These are phyloP conservation scores for Aspergillus arachidicola DNA, from an alignment of 2,329 filamentous ascomycete genomes.

Conservation along the genomic window DNA sequence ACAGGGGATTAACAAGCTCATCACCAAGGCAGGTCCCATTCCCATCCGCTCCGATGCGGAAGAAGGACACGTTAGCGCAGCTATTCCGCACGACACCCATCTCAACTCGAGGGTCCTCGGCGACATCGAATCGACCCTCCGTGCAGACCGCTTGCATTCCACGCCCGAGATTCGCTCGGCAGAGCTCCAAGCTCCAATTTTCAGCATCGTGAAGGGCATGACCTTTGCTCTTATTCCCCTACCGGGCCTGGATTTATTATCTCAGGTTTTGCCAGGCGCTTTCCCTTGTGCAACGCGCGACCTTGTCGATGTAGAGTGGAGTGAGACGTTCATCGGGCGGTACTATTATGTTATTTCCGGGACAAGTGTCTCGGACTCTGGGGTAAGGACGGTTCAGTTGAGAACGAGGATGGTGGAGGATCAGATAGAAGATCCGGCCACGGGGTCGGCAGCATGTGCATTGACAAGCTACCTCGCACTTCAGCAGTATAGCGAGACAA, in stretches of 20 bases:
- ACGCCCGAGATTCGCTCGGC: neutral
- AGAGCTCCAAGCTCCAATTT: neutral
- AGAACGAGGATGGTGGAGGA: neutral
- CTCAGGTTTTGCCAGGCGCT: neutral
- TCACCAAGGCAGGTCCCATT: slow-evolving; percentile 62
- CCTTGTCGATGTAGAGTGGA: neutral
- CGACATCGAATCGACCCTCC: neutral
- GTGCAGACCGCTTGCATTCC: neutral
- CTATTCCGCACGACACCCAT: neutral
- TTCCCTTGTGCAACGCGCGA: neutral
- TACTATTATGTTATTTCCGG: neutral
- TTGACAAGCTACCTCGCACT: neutral
- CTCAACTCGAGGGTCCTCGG: neutral
- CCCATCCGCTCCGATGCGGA: slow-evolving; percentile 35
- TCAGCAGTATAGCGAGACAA: neutral
- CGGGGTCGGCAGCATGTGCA: neutral
- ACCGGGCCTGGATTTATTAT: neutral
- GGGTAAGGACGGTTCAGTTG: neutral
- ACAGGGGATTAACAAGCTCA: slow-evolving; percentile 38
- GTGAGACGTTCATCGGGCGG: neutral
- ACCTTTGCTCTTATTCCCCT: neutral
- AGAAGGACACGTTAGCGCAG: neutral
- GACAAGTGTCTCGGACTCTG: neutral
- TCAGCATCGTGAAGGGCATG: neutral
- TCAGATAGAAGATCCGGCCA: neutral